phyloP scores from a whole-genome alignment of 176 grass and related monocot genomes.

The Rhynchospora breviuscula region DNA sequence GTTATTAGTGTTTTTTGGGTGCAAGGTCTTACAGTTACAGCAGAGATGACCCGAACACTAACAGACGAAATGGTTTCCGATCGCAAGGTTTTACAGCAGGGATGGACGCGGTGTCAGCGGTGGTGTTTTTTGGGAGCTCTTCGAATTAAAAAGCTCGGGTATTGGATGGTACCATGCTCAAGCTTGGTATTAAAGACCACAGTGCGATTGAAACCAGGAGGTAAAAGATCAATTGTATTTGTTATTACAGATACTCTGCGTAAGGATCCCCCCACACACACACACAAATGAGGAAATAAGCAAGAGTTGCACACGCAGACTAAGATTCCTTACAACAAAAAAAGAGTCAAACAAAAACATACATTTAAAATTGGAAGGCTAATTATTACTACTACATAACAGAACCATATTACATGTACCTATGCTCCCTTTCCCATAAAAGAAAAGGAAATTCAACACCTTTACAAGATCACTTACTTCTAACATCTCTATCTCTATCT shows the following conservation, averaged over 20 bases:
- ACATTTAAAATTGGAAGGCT: neutral
- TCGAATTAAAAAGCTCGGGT: too few species aligned
- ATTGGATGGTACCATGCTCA: too few species aligned
- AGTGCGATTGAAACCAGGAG: neutral
- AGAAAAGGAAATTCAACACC: neutral
- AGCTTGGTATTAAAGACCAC: too few species aligned
- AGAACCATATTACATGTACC: neutral
- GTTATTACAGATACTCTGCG: too few species aligned
- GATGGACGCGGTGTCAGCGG: too few species aligned
- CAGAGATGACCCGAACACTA: too few species aligned
- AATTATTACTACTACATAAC: slow-evolving; percentile 1
- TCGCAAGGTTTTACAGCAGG: too few species aligned
- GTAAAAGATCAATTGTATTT: neutral
- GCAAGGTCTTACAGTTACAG: too few species aligned
- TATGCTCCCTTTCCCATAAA: neutral
- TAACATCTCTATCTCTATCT: neutral
- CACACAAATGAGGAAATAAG: neutral
- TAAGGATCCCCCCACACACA: neutral
- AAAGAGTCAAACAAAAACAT: neutral
- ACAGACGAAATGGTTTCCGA: too few species aligned
- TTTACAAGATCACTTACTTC: slow-evolving; percentile 9
- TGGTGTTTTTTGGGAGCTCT: too few species aligned
- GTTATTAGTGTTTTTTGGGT: too few species aligned
- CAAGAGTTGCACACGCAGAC: neutral
- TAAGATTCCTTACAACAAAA: neutral